Conservation (phyloP, 768 basidiomycete genomes). For the Termitomyces sp. region DNA sequence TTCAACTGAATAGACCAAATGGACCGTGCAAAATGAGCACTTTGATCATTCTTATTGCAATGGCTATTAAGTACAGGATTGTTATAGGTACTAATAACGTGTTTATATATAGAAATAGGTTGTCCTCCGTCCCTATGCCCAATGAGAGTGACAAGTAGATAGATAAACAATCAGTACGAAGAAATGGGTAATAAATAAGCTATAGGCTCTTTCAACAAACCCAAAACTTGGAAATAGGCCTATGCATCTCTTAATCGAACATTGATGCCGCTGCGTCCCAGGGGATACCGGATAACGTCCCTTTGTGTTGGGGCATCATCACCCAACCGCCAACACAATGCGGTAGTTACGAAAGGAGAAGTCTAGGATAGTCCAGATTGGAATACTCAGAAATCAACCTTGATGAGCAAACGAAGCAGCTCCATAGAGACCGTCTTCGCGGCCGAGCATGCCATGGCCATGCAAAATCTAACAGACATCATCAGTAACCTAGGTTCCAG, state of each 20-base stretch:
- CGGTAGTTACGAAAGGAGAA: no score
- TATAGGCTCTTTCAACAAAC: not conserved
- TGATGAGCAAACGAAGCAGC: slow-evolving; percentile 95
- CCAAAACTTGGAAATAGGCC: not conserved
- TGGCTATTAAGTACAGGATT: not conserved
- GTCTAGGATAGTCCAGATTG: not conserved
- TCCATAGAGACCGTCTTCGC: slow-evolving; percentile 92
- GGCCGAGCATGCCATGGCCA: slow-evolving; percentile 87
- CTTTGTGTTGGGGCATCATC: not conserved
- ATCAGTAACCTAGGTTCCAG: not conserved
- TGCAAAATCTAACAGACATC: slow-evolving; percentile 60
- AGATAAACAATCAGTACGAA: not conserved
- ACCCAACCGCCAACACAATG: not conserved
- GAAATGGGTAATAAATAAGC: no score
- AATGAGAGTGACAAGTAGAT: not conserved
- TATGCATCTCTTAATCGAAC: not conserved
- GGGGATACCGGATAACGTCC: not conserved
- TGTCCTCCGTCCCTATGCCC: not conserved
- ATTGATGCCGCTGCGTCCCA: not conserved
- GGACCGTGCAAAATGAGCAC: no score
- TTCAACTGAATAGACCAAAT: no score
- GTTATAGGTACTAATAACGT: not conserved
- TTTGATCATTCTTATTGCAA: not conserved
- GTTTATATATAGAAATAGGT: not conserved
- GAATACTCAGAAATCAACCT: slow-evolving; percentile 42